These are phyloP conservation scores for Sambucus nigra DNA, from an alignment of 129 eudicot species.

Conservation along the genomic window DNA sequence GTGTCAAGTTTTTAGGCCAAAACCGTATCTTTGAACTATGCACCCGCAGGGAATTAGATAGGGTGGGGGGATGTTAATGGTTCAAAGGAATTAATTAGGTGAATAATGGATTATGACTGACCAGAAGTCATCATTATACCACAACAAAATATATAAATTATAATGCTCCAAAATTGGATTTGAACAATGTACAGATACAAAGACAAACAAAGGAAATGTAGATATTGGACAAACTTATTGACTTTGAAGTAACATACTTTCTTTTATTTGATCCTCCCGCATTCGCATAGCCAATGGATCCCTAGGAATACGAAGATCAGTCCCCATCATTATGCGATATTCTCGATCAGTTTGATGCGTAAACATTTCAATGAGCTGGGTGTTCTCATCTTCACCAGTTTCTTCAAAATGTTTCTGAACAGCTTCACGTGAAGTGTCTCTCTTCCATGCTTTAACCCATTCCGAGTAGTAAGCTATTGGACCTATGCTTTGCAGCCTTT, in stretches of 20 bases:
- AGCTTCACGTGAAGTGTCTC: constrained; percentile 88
- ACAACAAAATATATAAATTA: not conserved
- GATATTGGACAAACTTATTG: not conserved
- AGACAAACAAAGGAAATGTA: not conserved
- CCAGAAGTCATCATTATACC: too few species aligned
- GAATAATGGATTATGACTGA: too few species aligned
- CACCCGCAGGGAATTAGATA: too few species aligned
- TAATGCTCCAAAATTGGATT: not conserved
- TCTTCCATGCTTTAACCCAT: constrained; percentile 90
- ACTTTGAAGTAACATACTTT: constrained; percentile 42
- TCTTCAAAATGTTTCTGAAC: constrained; percentile 93
- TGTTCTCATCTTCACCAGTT: constrained; percentile 96
- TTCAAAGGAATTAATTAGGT: too few species aligned
- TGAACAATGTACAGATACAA: not conserved
- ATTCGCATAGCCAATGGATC: constrained; percentile 96
- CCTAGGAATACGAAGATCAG: constrained; percentile 66
- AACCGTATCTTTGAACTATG: too few species aligned
- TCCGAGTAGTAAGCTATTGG: constrained; percentile 95
- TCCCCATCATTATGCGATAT: constrained; percentile 95
- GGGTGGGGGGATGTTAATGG: too few species aligned
- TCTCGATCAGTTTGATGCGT: constrained; percentile 81
- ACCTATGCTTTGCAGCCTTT: constrained; percentile 56
- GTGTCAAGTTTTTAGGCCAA: too few species aligned
- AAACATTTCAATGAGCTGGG: constrained; percentile 90
- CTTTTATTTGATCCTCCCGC: constrained; percentile 85